Base-by-base conservation (phyloP, 768 basidiomycete species). In the Tricholoma sp. region DNA sequence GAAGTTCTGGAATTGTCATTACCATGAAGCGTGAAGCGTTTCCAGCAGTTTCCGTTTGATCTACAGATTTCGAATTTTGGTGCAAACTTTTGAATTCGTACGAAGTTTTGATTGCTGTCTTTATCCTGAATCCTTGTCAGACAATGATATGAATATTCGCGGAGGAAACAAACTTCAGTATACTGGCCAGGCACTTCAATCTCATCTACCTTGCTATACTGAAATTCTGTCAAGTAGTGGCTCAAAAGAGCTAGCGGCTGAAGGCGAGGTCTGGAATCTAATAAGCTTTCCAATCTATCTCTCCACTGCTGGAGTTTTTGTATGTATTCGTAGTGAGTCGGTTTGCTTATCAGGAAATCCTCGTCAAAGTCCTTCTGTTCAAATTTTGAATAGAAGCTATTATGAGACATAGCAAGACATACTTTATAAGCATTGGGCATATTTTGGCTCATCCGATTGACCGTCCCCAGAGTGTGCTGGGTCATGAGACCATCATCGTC, bases 121-220 rank as follows among this genome's bases (percentile, higher is more conserved):
- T 95, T 94, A 67, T 98, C 94, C 94, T 97, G 64, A 12, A 57
- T 54, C 52, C 29, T 54, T 47, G 33, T 28, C n/a, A 36, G 48
- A 32, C 28, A 44, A n/a, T 49, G 24, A 31, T 50, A 33, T 32
- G 12, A 1, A 56, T 3, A 15, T 8, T 32, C 32, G 15, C 8
- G n/a, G 13, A 9, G 1, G 11, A 24, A 11, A 47, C 65, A 20
- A n/a, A 91, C 94, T 82, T 98, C 92, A 0, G 94, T 90, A 68
- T 99, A 99, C 70, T 99, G 97, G 6, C 97, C 97, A n/a, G 95
- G 95, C 50, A 99, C 84, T 66, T 99, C 95, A 37, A 99, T 91
- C 60, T 99, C 96, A 60, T 98, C 97, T 50, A 96, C 94, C 69
- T 94, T 97, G 66, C 85, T 87, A 70, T 98, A 94, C 63, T 98